Conservation (phyloP, 768 basidiomycete species). For the Dendrothele bispora region DNA sequence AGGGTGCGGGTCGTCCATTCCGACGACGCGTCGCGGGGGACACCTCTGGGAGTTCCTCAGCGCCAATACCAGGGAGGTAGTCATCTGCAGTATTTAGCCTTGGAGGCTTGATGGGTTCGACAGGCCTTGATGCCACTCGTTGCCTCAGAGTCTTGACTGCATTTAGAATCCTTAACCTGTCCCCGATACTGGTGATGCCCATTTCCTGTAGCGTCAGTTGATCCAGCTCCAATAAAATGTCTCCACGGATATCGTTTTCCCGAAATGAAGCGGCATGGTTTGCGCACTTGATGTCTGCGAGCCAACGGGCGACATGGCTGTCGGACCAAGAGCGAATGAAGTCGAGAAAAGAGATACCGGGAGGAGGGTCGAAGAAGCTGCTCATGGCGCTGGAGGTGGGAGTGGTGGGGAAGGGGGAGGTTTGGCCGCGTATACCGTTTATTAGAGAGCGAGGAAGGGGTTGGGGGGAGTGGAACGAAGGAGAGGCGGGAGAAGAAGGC, state of each 20-base stretch:
- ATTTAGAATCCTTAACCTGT: slow-evolving; percentile 82
- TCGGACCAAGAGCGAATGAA: slow-evolving; percentile 75
- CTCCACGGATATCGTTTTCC: slow-evolving; percentile 88
- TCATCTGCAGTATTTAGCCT: slow-evolving; percentile 14
- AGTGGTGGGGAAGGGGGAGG: slow-evolving; percentile 40
- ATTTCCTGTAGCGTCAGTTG: slow-evolving; percentile 87
- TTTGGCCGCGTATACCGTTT: slow-evolving; percentile 39
- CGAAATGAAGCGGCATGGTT: slow-evolving; percentile 70
- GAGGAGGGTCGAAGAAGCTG: slow-evolving; percentile 53
- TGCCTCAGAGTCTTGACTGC: slow-evolving; percentile 80
- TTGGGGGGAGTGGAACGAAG: slow-evolving; percentile 38
- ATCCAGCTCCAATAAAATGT: slow-evolving; percentile 90
- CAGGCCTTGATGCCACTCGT: slow-evolving; percentile 37
- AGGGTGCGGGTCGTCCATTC: slow-evolving; percentile 72
- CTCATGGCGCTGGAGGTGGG: slow-evolving; percentile 30
- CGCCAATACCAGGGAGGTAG: background rate
- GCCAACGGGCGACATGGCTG: slow-evolving; percentile 72
- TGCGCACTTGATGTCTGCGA: slow-evolving; percentile 73
- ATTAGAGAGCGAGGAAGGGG: slow-evolving; percentile 39
- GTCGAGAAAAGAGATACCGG: slow-evolving; percentile 57
- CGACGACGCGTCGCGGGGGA: slow-evolving; percentile 18
- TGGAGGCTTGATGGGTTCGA: slow-evolving; percentile 10
- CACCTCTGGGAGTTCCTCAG: slow-evolving; percentile 13
- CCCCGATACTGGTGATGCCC: slow-evolving; percentile 87
- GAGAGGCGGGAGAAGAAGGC: slow-evolving; percentile 44